Conservation (phyloP, 2,329 filamentous ascomycete genomes). For the Colletotrichum limetticola region DNA sequence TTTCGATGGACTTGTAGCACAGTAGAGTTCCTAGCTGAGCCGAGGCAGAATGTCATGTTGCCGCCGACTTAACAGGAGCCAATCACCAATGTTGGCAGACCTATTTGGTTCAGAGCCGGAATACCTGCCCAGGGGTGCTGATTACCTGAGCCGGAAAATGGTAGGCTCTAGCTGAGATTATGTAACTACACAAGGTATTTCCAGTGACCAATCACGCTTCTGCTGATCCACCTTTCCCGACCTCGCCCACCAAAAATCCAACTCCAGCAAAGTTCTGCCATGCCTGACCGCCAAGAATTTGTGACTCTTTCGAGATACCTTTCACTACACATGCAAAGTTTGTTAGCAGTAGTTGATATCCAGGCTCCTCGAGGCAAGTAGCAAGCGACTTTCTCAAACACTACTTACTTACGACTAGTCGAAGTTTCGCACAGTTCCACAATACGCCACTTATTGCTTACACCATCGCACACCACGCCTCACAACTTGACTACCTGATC, state of each 20-base stretch:
- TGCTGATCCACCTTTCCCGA: background rate
- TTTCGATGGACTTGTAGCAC: background rate
- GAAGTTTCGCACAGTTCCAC: background rate
- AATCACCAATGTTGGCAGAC: background rate
- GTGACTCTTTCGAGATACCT: conserved; percentile 21
- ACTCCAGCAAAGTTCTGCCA: conserved; percentile 28
- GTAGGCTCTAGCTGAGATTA: background rate
- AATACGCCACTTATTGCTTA: background rate
- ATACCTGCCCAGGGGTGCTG: background rate
- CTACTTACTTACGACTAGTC: background rate
- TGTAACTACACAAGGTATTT: background rate
- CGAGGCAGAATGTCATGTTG: conserved; percentile 13
- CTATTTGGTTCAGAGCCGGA: background rate
- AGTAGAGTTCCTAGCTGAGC: conserved; percentile 2
- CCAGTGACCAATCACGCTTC: conserved; percentile 13
- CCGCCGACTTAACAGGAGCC: background rate
- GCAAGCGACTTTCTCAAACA: background rate
- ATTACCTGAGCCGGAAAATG: too few species aligned
- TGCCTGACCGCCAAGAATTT: conserved; percentile 23
- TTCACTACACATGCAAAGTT: background rate
- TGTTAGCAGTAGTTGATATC: background rate
- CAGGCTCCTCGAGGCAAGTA: background rate
- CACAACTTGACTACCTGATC: background rate
- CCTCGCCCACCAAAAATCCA: background rate
- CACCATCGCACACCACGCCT: background rate